These are phyloP conservation scores for Olyra latifolia DNA, from an alignment of 176 grass and related monocot genomes.

Conservation along the genomic window DNA sequence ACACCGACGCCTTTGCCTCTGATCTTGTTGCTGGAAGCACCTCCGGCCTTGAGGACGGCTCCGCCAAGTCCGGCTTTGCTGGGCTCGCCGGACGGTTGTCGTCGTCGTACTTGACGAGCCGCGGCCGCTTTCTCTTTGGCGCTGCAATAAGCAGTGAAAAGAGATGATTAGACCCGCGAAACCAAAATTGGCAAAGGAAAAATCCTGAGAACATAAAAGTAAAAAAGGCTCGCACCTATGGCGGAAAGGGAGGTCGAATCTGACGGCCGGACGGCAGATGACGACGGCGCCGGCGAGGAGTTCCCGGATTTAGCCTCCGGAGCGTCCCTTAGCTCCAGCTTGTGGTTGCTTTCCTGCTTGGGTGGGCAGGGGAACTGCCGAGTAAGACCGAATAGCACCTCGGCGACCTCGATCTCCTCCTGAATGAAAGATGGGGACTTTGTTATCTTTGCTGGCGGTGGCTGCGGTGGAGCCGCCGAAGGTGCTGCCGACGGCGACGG, in stretches of 20 bases:
- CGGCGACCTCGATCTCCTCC: constrained; percentile 98
- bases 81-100: constrained; percentile 50
- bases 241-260: constrained; percentile 60
- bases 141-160: constrained; percentile 42
- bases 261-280: constrained; percentile 43
- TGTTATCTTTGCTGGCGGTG: constrained; percentile 46
- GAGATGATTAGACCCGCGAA: constrained; percentile 1
- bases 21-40: constrained; percentile 44
- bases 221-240: constrained; percentile 37
- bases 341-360: constrained; percentile 67
- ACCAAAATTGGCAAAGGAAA: constrained; percentile 5
- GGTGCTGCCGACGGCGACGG: constrained; percentile 30
- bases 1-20: constrained; percentile 48
- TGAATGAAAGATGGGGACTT: constrained; percentile 83
- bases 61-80: constrained; percentile 41
- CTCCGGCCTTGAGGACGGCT: constrained; percentile 36
- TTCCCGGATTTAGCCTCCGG: constrained; percentile 67
- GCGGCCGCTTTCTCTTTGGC: constrained; percentile 84
- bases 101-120: constrained; percentile 76
- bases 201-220: neutral
- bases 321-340: constrained; percentile 54
- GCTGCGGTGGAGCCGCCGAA: constrained; percentile 39
- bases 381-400: constrained; percentile 91
- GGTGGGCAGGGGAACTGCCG: constrained; percentile 65
- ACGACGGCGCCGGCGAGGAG: constrained; percentile 66